Base-by-base conservation (phyloP, 2,329 filamentous ascomycete species). In the Pyrenochaeta sp. region DNA sequence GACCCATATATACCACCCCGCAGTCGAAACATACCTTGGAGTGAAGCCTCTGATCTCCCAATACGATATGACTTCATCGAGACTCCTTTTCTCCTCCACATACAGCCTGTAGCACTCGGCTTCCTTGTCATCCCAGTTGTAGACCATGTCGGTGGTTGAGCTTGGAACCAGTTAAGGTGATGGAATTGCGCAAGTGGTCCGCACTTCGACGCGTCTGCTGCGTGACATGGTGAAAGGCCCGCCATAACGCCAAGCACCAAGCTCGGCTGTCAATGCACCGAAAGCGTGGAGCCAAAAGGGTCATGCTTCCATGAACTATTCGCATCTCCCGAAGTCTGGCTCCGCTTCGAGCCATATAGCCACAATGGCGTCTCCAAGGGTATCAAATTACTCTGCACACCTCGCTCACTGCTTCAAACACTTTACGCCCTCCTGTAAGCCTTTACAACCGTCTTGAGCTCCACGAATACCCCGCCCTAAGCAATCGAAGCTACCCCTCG, bases 31-130 rank as follows among this genome's bases (percentile, higher is more conserved):
- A 37, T 81, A 91, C 89, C 88, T 91, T 24, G 91, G 90, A 30
- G 86, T 82, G 76, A 93, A 92, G 60, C 86, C 83, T 55, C 81
- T 81, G 63, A 83, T 86, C 67, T 84, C 88, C 71, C 72, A 89
- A 71, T 88, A 88, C 27, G 88, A 83, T 82, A 91, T 90, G 42
- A 95, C 90, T 65, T 93, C 88, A 68, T 90, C 87, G 56, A 93
- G 79, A 40, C 87, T 86, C 79, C 86, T 89, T 67, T 87, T 87
- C 78, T 95, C 90, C 58, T 88, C 86, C 66, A 94, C 91, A 70
- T 93, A 95, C 71, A 95, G 85, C 65, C 86, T 85, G 75, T 86
- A 88, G 78, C 86, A 89, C 64, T 88, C 82, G 42, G 85, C 84
- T 68, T 85, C 82, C 76, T 90, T 90, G 57, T 86, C 87, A 53